phyloP scores from a whole-genome alignment of 2,329 filamentous ascomycete genomes.

The Byssothecium circinans region DNA sequence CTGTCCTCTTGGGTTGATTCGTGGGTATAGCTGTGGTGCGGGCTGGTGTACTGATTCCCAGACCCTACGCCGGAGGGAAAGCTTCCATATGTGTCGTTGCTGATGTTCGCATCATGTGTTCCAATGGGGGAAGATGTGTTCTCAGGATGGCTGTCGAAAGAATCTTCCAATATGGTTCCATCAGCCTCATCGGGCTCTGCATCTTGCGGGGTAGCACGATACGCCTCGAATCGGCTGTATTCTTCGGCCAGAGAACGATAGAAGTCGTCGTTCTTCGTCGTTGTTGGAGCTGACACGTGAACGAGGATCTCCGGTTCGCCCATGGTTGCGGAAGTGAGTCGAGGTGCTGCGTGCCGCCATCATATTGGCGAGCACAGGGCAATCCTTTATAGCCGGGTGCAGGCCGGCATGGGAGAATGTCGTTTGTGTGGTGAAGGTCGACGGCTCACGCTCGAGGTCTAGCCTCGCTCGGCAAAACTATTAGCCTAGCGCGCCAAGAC shows the following conservation, averaged over 20 bases:
- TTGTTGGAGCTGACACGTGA: slow-evolving; percentile 50
- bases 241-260: slow-evolving; percentile 45
- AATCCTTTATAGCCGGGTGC: neutral
- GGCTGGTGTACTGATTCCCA: slow-evolving; percentile 1
- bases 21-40: neutral
- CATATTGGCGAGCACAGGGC: neutral
- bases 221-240: slow-evolving; percentile 44
- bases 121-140: neutral
- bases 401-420: neutral
- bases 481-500: slow-evolving; percentile 12
- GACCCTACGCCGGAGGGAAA: slow-evolving; percentile 32
- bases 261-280: slow-evolving; percentile 45
- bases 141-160: too few species aligned
- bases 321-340: slow-evolving; percentile 17
- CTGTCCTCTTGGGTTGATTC: slow-evolving; percentile 4
- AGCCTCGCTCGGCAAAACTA: neutral
- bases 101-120: slow-evolving; percentile 14
- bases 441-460: too few species aligned
- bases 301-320: slow-evolving; percentile 46
- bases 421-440: too few species aligned
- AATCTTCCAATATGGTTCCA: too few species aligned
- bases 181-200: neutral
- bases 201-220: neutral
- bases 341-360: neutral
- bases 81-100: slow-evolving; percentile 38